Evolutionary conservation across 2,329 filamentous ascomycete species (phyloP).

Genomic region (Leptographium wingfieldii): DNA sequence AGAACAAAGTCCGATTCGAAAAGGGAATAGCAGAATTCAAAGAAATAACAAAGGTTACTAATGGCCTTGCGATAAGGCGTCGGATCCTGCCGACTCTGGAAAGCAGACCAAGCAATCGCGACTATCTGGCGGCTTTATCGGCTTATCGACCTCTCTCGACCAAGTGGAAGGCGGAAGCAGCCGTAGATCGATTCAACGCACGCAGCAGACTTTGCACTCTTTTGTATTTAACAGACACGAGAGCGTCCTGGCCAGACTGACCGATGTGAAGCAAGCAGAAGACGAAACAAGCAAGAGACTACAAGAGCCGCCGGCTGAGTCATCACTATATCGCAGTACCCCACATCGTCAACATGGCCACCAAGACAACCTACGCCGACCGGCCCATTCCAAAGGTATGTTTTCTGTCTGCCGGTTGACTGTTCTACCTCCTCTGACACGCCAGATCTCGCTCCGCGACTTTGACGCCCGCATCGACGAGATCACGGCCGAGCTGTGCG

Average conservation of each 20-base stretch:
- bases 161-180: not conserved
- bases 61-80: not conserved
- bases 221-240: not conserved
- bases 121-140: not conserved
- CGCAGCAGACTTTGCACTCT: not conserved
- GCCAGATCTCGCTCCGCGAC: constrained; percentile 37
- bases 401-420: not conserved
- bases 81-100: not conserved
- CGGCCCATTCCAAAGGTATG: not conserved
- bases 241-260: not conserved
- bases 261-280: not conserved
- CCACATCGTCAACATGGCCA: not conserved
- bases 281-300: not conserved
- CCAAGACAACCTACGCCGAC: not conserved
- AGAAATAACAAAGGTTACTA: not conserved
- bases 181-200: not conserved
- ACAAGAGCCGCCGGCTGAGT: too few relatives aligned
- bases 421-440: not conserved
- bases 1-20: too few relatives aligned
- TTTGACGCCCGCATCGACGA: constrained; percentile 39
- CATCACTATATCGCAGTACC: not conserved
- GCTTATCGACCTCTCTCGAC: not conserved
- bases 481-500: constrained; percentile 37
- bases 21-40: not conserved
- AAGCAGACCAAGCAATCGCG: not conserved